These are phyloP conservation scores for Fomitopsis pulvina DNA, from an alignment of 768 basidiomycete genomes.

Conservation along the genomic window DNA sequence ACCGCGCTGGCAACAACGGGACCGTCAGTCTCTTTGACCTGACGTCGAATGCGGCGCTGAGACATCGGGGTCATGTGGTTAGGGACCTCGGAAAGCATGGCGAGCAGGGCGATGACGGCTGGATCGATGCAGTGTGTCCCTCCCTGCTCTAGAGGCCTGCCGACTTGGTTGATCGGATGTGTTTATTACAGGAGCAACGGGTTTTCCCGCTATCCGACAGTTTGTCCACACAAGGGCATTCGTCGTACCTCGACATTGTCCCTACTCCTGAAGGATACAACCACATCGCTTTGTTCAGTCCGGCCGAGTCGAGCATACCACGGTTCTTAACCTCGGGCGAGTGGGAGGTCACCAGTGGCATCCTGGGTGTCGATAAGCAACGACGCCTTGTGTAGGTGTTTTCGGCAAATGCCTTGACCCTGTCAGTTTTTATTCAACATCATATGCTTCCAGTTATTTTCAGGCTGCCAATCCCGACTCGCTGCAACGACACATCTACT, in stretches of 20 bases:
- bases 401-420: background rate
- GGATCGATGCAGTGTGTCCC: slow-evolving; percentile 77
- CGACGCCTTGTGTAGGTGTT: slow-evolving; percentile 58
- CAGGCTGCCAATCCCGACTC: slow-evolving; percentile 79
- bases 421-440: background rate
- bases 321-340: slow-evolving; percentile 79
- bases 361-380: slow-evolving; percentile 63
- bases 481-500: slow-evolving; percentile 78
- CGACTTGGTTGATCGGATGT: slow-evolving; percentile 1
- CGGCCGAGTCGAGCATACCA: slow-evolving; percentile 61
- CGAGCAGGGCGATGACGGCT: slow-evolving; percentile 87
- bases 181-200: slow-evolving; percentile 43
- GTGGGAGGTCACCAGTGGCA: slow-evolving; percentile 83
- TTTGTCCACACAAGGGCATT: slow-evolving; percentile 35
- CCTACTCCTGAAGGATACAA: slow-evolving; percentile 79
- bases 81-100: slow-evolving; percentile 75
- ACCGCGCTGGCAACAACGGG: slow-evolving; percentile 75
- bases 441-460: slow-evolving; percentile 63
- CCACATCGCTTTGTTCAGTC: slow-evolving; percentile 89
- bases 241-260: slow-evolving; percentile 87
- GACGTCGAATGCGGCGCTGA: slow-evolving; percentile 17
- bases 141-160: slow-evolving; percentile 1
- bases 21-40: slow-evolving; percentile 74
- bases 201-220: slow-evolving; percentile 49
- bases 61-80: slow-evolving; percentile 47